phyloP scores from a whole-genome alignment of 2,329 filamentous ascomycete genomes.

The Epichloe aotearoae region DNA sequence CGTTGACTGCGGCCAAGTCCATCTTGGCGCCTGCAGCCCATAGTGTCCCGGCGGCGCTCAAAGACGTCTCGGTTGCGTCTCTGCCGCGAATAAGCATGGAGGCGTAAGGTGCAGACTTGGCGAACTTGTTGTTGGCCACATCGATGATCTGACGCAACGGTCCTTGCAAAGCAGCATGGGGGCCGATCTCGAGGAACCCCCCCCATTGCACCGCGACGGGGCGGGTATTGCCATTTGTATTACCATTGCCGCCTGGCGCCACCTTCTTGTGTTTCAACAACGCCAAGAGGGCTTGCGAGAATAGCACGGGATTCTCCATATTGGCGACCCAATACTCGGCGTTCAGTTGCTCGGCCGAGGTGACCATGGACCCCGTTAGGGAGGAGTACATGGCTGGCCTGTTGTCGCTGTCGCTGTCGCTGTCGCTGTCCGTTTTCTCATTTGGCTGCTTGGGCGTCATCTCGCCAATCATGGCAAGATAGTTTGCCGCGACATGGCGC shows the following conservation, averaged over 20 bases:
- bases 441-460: neutral
- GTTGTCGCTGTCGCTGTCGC: too few relatives aligned
- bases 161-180: conserved; percentile 23
- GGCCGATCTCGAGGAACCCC: conserved; percentile 27
- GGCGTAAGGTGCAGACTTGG: too few relatives aligned
- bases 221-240: too few relatives aligned
- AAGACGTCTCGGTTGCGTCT: neutral
- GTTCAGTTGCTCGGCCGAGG: neutral
- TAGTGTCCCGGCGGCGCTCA: conserved; percentile 22
- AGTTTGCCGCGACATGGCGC: conserved; percentile 4
- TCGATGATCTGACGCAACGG: neutral
- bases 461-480: too few relatives aligned
- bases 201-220: too few relatives aligned
- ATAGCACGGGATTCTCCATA: conserved; percentile 14
- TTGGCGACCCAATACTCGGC: conserved; percentile 12
- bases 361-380: neutral
- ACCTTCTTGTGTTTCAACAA: too few relatives aligned
- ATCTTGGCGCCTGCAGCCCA: neutral
- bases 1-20: too few relatives aligned
- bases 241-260: too few relatives aligned
- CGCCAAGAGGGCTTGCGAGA: neutral
- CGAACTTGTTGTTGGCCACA: too few relatives aligned
- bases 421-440: neutral
- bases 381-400: neutral
- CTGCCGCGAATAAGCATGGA: neutral